Evolutionary conservation across 2,329 filamentous ascomycete genomes (phyloP).

Genomic region (Fusarium oxysporum): DNA sequence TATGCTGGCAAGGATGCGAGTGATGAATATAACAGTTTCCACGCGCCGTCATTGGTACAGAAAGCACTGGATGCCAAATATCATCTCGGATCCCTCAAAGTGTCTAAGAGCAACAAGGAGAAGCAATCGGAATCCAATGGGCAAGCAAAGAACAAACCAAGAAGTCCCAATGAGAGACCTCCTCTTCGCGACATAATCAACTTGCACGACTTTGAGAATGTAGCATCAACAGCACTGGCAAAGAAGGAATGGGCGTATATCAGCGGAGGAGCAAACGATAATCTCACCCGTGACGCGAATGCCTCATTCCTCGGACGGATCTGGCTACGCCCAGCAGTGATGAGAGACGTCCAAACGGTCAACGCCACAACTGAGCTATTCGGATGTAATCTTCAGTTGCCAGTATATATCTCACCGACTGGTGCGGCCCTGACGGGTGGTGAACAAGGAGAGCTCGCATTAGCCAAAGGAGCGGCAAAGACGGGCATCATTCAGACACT

Average conservation of each 20-base stretch:
- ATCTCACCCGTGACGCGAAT: constrained; percentile 42
- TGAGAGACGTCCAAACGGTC: constrained; percentile 38
- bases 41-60: constrained; percentile 38
- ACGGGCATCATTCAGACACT: constrained; percentile 69
- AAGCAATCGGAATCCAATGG: accelerated
- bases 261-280: constrained; percentile 42
- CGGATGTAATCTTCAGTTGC: constrained; percentile 34
- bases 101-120: background rate
- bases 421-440: constrained; percentile 30
- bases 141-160: accelerated
- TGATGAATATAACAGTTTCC: constrained; percentile 38
- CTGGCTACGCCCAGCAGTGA: constrained; percentile 42
- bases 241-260: constrained; percentile 44
- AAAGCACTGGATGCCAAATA: constrained; percentile 23
- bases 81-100: background rate
- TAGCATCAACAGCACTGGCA: constrained; percentile 14
- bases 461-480: constrained; percentile 38
- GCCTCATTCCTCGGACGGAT: constrained; percentile 25
- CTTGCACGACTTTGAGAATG: constrained; percentile 43
- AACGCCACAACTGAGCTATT: constrained; percentile 31
- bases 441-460: constrained; percentile 35
- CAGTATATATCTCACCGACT: constrained; percentile 40
- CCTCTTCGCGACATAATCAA: constrained; percentile 34
- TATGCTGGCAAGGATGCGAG: constrained; percentile 45
- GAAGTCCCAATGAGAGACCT: background rate